phyloP scores from a whole-genome alignment of 345 rosid species.

The Populus alba region DNA sequence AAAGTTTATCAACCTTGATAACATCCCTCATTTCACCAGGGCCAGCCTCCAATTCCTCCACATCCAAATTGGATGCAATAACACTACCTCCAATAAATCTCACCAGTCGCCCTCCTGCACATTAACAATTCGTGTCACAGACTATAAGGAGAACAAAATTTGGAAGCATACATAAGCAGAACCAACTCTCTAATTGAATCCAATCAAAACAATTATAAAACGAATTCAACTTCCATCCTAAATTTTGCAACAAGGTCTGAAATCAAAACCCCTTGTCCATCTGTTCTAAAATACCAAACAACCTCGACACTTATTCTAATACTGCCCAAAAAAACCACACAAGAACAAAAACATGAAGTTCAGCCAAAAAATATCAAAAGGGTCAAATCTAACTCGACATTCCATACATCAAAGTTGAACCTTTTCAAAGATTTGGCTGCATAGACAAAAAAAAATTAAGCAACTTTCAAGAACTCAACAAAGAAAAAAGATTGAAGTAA shows the following conservation, averaged over 20 bases:
- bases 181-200: background rate
- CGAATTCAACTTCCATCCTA: background rate
- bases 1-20: slow-evolving; percentile 34
- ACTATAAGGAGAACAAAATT: background rate
- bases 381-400: slow-evolving; percentile 28
- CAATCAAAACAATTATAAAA: background rate
- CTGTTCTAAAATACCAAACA: slow-evolving; percentile 4
- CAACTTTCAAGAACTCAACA: background rate
- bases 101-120: slow-evolving; percentile 23
- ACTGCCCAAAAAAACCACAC: slow-evolving; percentile 4
- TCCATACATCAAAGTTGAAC: slow-evolving; percentile 11
- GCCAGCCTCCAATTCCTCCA: slow-evolving; percentile 45
- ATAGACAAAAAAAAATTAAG: background rate
- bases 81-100: slow-evolving; percentile 12
- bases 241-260: background rate
- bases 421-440: background rate
- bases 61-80: slow-evolving; percentile 50
- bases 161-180: background rate
- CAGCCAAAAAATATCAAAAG: background rate
- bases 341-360: slow-evolving; percentile 3
- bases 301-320: background rate
- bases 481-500: background rate
- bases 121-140: background rate
- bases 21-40: slow-evolving; percentile 40
- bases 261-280: slow-evolving; percentile 16